Conservation (phyloP, 345 rosid genomes). For the Linum tenue region DNA sequence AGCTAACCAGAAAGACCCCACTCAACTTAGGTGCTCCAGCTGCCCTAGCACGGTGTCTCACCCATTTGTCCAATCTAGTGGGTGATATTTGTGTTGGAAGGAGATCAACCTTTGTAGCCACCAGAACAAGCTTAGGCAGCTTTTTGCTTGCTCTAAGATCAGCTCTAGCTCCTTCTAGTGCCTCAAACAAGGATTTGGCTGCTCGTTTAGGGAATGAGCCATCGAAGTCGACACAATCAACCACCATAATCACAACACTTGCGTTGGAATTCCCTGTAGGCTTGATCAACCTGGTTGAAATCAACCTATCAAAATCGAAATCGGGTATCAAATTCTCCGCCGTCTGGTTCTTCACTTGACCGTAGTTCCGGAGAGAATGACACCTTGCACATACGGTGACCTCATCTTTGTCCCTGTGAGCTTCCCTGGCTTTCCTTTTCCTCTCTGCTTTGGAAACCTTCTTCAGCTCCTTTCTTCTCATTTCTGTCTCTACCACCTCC, state of each 20-base stretch:
- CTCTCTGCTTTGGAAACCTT: conserved; percentile 61
- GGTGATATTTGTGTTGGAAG: conserved; percentile 87
- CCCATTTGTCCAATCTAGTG: conserved; percentile 80
- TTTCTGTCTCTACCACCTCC: conserved; percentile 34
- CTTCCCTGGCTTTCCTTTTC: conserved; percentile 61
- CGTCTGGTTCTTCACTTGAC: conserved; percentile 70
- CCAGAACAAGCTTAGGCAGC: conserved; percentile 81
- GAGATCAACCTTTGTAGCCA: conserved; percentile 84
- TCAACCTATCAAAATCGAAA: conserved; percentile 79
- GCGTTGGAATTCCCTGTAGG: conserved; percentile 53
- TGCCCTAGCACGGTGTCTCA: conserved; percentile 79
- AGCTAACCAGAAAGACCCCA: conserved; percentile 72
- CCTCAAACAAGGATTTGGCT: conserved; percentile 56
- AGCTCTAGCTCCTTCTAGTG: conserved; percentile 45
- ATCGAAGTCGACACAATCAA: conserved; percentile 89
- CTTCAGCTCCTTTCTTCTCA: conserved; percentile 29
- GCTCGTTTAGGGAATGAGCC: conserved; percentile 88
- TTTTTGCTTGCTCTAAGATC: conserved; percentile 48
- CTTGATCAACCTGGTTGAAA: conserved; percentile 67
- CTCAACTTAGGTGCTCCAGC: conserved; percentile 81
- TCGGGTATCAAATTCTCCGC: conserved; percentile 87
- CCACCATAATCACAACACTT: conserved; percentile 77
- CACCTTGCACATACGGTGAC: conserved; percentile 86
- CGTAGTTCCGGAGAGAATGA: conserved; percentile 85
- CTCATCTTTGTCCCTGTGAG: conserved; percentile 43